These are phyloP conservation scores for Pythium folliculosum DNA, from an alignment of 352 stramenopile species.

Conservation along the genomic window DNA sequence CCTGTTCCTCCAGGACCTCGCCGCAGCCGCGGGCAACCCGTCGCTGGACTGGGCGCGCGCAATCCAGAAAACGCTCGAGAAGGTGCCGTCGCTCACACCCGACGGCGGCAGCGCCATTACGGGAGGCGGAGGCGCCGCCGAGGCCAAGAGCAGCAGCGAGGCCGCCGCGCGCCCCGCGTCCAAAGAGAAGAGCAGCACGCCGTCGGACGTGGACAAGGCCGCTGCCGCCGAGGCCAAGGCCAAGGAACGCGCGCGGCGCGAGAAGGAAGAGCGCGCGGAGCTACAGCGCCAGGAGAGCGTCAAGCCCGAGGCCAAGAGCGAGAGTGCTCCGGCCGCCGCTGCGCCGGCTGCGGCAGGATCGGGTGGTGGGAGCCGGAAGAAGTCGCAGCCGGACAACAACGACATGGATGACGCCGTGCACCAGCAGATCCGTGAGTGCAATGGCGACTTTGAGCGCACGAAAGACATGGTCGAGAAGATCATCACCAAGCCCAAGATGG, in stretches of 20 bases:
- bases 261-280: constrained; percentile 33
- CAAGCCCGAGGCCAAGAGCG: constrained; percentile 45
- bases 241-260: constrained; percentile 43
- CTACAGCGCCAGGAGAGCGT: constrained; percentile 18
- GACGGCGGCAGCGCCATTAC: constrained; percentile 40
- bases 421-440: constrained; percentile 69
- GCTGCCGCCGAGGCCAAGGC: constrained; percentile 51
- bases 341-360: constrained; percentile 21
- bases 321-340: constrained; percentile 4
- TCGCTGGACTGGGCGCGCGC: constrained; percentile 70
- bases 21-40: constrained; percentile 51
- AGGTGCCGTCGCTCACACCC: constrained; percentile 60
- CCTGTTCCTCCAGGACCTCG: constrained; percentile 71
- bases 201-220: constrained; percentile 36
- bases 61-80: constrained; percentile 60
- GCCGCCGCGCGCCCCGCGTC: constrained; percentile 35
- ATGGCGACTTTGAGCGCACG: constrained; percentile 72
- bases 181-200: constrained; percentile 38
- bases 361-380: constrained; percentile 26
- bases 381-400: constrained; percentile 45
- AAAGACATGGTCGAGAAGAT: constrained; percentile 80
- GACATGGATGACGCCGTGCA: constrained; percentile 48
- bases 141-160: constrained; percentile 27
- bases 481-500: constrained; percentile 87
- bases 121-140: constrained; percentile 9